These are phyloP conservation scores for Phialophora expanda DNA, from an alignment of 2,329 filamentous ascomycete species.

Conservation along the genomic window DNA sequence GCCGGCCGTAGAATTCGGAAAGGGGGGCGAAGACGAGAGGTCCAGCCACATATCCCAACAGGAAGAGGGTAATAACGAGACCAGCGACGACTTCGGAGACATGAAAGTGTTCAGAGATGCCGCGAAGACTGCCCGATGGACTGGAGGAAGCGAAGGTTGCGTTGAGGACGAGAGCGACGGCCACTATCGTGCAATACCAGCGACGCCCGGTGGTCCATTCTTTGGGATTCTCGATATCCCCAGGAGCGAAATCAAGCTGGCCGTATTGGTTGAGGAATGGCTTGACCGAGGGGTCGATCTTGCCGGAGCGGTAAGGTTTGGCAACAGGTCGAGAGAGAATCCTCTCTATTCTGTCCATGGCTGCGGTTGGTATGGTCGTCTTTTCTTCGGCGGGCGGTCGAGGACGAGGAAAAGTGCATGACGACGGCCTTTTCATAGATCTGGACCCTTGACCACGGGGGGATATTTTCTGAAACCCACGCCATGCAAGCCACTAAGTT, in stretches of 20 bases:
- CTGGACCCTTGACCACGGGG: neutral
- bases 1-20: constrained; percentile 68
- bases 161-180: constrained; percentile 56
- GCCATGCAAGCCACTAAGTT: constrained; percentile 9
- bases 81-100: constrained; percentile 56
- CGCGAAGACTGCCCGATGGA: constrained; percentile 46
- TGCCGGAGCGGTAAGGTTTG: constrained; percentile 58
- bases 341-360: constrained; percentile 51
- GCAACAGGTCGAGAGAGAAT: constrained; percentile 58
- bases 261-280: constrained; percentile 58
- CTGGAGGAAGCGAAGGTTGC: constrained; percentile 60
- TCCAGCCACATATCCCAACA: constrained; percentile 68
- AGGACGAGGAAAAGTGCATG: constrained; percentile 1
- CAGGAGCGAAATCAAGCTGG: constrained; percentile 57
- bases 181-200: constrained; percentile 52
- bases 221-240: constrained; percentile 55
- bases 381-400: neutral
- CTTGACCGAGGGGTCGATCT: constrained; percentile 45
- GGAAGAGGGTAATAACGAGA: constrained; percentile 67
- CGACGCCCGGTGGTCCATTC: constrained; percentile 48
- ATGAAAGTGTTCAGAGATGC: constrained; percentile 54
- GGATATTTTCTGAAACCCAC: constrained; percentile 10
- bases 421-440: constrained; percentile 6
- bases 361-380: constrained; percentile 49
- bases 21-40: constrained; percentile 69